Base-by-base conservation (phyloP, 2,329 filamentous ascomycete genomes). In the Pseudogymnoascus sp. region DNA sequence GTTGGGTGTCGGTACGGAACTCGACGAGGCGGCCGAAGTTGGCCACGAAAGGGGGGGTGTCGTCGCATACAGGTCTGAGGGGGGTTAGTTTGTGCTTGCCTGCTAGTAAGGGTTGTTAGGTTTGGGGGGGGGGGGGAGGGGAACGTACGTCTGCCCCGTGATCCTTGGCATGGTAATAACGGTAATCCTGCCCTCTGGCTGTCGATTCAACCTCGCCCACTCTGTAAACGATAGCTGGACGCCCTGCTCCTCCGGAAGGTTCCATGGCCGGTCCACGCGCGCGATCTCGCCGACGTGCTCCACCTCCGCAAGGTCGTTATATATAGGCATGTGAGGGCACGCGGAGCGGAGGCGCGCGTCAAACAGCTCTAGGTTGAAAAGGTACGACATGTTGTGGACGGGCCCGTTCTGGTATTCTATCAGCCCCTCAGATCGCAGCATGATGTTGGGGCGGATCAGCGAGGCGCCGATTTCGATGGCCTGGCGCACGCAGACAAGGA, bases 221-320 rank as follows among this genome's bases (percentile, higher is more conserved):
- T 5, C 44, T 11, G 21, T 50, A 28, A 50, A 50, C 14, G 44
- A 50, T 31, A 61, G 10, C 53, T 62, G 37, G 50, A 63, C 3
- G 63, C 60, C 18, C 59, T 38, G 18, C 60, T 60, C 31, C 23
- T 12, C 64, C 65, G 66, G 70, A 66, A 61, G 66, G 69, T 23
- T 67, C 68, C 63, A 70, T 67, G 12, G 59, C n/a, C 63, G 68
- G 65, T 8, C 61, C 66, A 69, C 28, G 6, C 14, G 18, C n/a
- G 35, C 37, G 3, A 25, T 59, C 21, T 60, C 59, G 70, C 63
- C 61, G 8, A 62, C 42, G 8, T 18, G 62, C 50, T 62, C 38
- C 10, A 66, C 42, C 18, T 66, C 63, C 25, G 62, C 60, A 1
- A 63, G 8, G 33, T 63, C 59, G 28, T 64, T 35, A 35, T 65